These are phyloP conservation scores for Geranomyces variabilis DNA, from an alignment of 192 early-diverging fungal species.

Conservation along the genomic window DNA sequence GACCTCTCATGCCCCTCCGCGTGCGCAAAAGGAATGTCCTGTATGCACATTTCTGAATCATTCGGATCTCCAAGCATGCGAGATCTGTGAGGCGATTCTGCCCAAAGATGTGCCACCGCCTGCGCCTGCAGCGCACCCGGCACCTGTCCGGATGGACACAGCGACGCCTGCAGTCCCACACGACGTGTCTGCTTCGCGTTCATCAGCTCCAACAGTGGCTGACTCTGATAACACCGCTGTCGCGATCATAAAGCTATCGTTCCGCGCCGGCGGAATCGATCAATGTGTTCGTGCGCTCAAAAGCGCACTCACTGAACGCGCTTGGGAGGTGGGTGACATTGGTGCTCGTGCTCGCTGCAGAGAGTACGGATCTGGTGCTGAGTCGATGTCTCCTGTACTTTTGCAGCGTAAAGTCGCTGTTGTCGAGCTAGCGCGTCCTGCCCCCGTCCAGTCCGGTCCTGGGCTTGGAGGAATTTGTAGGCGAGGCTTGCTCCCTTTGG, in stretches of 20 bases:
- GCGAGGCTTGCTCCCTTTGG: too few species aligned
- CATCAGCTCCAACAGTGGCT: too few species aligned
- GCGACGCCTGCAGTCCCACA: too few species aligned
- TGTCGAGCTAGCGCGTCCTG: not conserved
- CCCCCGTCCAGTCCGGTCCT: conserved; percentile 23
- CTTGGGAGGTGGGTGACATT: conserved; percentile 64
- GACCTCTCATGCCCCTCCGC: conserved; percentile 1
- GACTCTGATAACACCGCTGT: not conserved
- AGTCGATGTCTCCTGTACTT: too few species aligned
- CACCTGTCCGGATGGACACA: not conserved
- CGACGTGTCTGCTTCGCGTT: too few species aligned
- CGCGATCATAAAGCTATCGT: conserved; percentile 58
- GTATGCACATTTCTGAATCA: conserved; percentile 91
- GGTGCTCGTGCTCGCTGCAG: too few species aligned
- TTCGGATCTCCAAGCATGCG: conserved; percentile 74
- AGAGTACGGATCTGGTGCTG: too few species aligned
- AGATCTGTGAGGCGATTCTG: conserved; percentile 81
- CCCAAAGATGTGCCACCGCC: not conserved
- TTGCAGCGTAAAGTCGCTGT: not conserved
- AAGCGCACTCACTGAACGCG: conserved; percentile 57
- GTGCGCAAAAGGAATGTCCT: conserved; percentile 59
- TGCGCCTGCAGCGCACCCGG: too few species aligned
- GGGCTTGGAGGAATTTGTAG: conserved; percentile 53
- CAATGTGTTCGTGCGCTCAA: conserved; percentile 69
- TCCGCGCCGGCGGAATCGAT: conserved; percentile 71